Conservation (phyloP, 1,139 yeast species). For the Geotrichum aggregatum region DNA sequence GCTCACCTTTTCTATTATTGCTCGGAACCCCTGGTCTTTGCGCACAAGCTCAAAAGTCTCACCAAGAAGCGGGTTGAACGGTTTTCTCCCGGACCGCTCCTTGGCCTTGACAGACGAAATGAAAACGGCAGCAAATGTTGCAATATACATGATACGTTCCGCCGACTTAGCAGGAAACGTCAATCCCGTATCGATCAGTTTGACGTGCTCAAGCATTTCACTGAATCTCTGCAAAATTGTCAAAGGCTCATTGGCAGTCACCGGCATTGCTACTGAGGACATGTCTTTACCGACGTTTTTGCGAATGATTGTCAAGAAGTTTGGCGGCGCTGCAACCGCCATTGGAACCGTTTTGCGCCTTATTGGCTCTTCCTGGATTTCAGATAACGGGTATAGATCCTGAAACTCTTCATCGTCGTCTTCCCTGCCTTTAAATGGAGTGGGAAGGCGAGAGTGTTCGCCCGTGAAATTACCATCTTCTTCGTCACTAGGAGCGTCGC, state of each 20-base stretch:
- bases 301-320: constrained; percentile 70
- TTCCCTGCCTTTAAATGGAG: not conserved
- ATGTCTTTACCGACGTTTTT: constrained; percentile 92
- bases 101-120: constrained; percentile 68
- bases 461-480: not conserved
- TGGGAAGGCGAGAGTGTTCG: not conserved
- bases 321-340: constrained; percentile 70
- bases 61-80: constrained; percentile 87
- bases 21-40: constrained; percentile 67
- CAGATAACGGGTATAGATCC: constrained; percentile 57
- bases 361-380: constrained; percentile 42
- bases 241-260: constrained; percentile 86
- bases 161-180: constrained; percentile 44
- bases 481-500: constrained; percentile 8
- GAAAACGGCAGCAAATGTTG: constrained; percentile 77
- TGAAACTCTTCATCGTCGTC: constrained; percentile 25
- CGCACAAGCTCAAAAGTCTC: constrained; percentile 83
- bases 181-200: constrained; percentile 60
- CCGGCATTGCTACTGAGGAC: constrained; percentile 87
- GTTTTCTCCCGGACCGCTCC: constrained; percentile 75
- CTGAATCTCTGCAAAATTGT: constrained; percentile 73
- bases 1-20: constrained; percentile 71
- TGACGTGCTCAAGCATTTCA: constrained; percentile 73
- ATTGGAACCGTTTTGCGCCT: constrained; percentile 61
- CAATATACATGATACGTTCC: constrained; percentile 61